Conservation (phyloP, 2,329 filamentous ascomycete species). For the Aspergillus pseudoviridinutans region DNA sequence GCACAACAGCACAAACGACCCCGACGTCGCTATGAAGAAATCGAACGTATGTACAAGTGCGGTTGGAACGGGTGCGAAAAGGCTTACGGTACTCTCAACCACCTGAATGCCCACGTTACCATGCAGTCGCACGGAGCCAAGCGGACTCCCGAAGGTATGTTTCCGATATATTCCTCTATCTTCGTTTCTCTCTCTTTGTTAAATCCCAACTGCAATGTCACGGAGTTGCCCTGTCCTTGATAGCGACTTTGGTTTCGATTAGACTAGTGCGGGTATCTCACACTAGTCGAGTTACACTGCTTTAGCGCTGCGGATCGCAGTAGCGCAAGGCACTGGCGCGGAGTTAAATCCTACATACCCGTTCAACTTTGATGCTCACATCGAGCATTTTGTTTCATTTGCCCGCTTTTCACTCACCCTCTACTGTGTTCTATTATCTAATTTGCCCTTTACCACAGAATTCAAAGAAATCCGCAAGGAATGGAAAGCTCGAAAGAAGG, state of each 20-base stretch:
- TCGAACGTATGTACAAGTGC: constrained; percentile 99
- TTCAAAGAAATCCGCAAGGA: constrained; percentile 99
- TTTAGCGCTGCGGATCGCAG: constrained; percentile 50
- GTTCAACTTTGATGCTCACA: constrained; percentile 13
- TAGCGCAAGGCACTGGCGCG: constrained; percentile 47
- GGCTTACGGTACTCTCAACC: constrained; percentile 95
- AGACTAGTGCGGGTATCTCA: constrained; percentile 36
- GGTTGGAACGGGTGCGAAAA: constrained; percentile 99
- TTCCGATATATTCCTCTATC: constrained; percentile 25
- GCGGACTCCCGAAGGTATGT: constrained; percentile 91
- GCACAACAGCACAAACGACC: constrained; percentile 97
- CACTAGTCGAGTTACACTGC: constrained; percentile 47
- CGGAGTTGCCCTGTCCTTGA: neutral
- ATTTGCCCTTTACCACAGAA: constrained; percentile 53
- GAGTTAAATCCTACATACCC: constrained; percentile 40
- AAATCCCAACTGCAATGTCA: constrained; percentile 14
- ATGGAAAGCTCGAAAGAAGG: constrained; percentile 99
- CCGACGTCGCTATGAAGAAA: constrained; percentile 90
- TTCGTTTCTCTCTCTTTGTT: constrained; percentile 6
- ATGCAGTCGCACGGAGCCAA: constrained; percentile 97
- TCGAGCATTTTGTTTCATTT: constrained; percentile 2
- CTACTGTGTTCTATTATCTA: neutral
- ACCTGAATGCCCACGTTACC: constrained; percentile 95
- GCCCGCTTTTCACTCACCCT: constrained; percentile 2
- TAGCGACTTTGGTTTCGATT: constrained; percentile 33